These are phyloP conservation scores for Lentinus polychrous DNA, from an alignment of 1,284 basidiomycete genomes.

Conservation along the genomic window DNA sequence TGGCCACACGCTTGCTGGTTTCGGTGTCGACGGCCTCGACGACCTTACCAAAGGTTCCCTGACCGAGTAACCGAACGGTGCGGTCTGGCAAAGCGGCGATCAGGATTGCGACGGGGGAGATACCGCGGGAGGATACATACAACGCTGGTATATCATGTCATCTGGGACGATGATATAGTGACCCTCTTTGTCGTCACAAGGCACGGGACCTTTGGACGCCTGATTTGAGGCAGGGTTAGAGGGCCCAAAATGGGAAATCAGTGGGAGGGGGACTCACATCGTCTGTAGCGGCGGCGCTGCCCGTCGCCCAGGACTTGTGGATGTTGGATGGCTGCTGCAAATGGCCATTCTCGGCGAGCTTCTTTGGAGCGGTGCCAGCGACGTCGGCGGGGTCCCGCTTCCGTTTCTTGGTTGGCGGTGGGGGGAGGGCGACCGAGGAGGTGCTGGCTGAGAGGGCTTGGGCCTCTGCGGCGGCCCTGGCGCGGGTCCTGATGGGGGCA, in stretches of 20 bases:
- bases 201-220: slow-evolving; percentile 51
- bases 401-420: slow-evolving; percentile 69
- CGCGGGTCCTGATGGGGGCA: slow-evolving; percentile 70
- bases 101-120: slow-evolving; percentile 14
- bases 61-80: slow-evolving; percentile 86
- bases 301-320: slow-evolving; percentile 57
- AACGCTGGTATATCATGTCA: slow-evolving; percentile 80
- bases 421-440: slow-evolving; percentile 40
- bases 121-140: slow-evolving; percentile 39
- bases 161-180: slow-evolving; percentile 91
- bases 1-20: slow-evolving; percentile 79
- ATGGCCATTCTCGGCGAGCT: slow-evolving; percentile 40
- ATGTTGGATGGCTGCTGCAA: slow-evolving; percentile 34
- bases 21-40: slow-evolving; percentile 88
- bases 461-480: slow-evolving; percentile 75
- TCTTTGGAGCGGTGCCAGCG: slow-evolving; percentile 56
- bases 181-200: slow-evolving; percentile 92
- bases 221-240: slow-evolving; percentile 27
- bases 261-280: slow-evolving; percentile 42
- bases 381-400: slow-evolving; percentile 67
- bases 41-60: slow-evolving; percentile 99
- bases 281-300: slow-evolving; percentile 51
- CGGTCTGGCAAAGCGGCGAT: slow-evolving; percentile 52
- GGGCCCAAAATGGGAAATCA: slow-evolving; percentile 13
- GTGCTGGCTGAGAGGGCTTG: slow-evolving; percentile 62